phyloP scores from a whole-genome alignment of 768 basidiomycete species.

The Lactarius sanguifluus region DNA sequence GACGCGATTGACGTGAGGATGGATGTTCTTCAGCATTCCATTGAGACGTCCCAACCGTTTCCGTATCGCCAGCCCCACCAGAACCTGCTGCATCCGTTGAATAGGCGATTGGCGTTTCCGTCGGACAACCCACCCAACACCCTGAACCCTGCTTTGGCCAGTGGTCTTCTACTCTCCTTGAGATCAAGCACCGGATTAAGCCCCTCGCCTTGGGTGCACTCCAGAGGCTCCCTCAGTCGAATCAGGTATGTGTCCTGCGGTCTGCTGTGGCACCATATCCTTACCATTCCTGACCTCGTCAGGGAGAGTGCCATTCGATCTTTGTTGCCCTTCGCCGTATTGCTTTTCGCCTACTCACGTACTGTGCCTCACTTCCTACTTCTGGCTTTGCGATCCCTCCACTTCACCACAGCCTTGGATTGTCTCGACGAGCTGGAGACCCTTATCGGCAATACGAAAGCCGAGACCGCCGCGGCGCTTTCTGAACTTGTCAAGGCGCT shows the following conservation, averaged over 20 bases:
- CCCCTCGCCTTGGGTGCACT: not conserved
- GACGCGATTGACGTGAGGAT: not conserved
- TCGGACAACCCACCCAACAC: not conserved
- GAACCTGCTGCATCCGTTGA: not conserved
- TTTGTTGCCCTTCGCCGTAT: slow-evolving; percentile 7
- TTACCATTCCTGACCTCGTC: not conserved
- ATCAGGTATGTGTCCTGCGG: slow-evolving; percentile 5
- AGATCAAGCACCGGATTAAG: slow-evolving; percentile 8
- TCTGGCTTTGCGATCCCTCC: slow-evolving; percentile 5
- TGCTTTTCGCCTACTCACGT: slow-evolving; percentile 11
- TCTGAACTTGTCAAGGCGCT: slow-evolving; percentile 13
- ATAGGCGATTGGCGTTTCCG: not conserved
- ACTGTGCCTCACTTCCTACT: not conserved
- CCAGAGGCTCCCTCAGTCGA: not conserved
- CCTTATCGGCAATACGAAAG: not conserved
- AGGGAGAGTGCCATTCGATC: slow-evolving; percentile 7
- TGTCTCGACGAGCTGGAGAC: slow-evolving; percentile 1
- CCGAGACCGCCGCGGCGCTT: not conserved
- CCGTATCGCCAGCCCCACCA: no score
- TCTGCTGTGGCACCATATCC: not conserved
- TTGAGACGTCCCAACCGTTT: not conserved
- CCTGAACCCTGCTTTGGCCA: not conserved
- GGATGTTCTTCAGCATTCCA: slow-evolving; percentile 4
- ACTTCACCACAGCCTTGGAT: slow-evolving; percentile 10
- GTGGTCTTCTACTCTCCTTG: slow-evolving; percentile 5